Evolutionary conservation across 225 moss, liverwort and hornwort genomes (phyloP), one percentile per base, ranked within the genome.

Genomic region (Physcomitrellopsis africana): DNA sequence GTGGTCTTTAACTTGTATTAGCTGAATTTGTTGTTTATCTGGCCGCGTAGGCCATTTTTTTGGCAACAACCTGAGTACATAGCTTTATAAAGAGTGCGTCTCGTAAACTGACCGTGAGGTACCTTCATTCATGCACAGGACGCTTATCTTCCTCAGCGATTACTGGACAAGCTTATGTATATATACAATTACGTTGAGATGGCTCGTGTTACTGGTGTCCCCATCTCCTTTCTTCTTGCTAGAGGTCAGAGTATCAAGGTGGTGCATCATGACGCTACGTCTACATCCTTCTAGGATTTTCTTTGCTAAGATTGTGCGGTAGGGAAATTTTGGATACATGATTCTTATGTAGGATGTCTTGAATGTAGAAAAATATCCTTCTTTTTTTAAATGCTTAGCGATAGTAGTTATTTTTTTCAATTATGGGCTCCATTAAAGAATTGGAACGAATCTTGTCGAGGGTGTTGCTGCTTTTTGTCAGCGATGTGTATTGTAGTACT

Each of bases 191-290:
- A 99, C 74, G 81, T 99, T 51, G 99, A 99, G 86, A 99, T 99
- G 99, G 95, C 99, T 29, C 99, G 99, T 65, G 99, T 99, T 18
- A 99, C 99, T 24, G 99, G 99, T 65, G 99, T 99, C 79, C 99
- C 95, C 10, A 85, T 99, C 72, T 99, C 99, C 41, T 99, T 99
- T 64, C 88, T 99, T 55, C 89, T 99, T 68, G 90, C 99, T 70
- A 86, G 99, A 79, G 99, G 99, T 47, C 99, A 99, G 79, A 99
- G 99, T 86, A 99, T 95, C 45, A 99, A 99, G 93, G 97, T 86
- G 63, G 47, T 69, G 41, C 51, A 71, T 51, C 20, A 24, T 84
- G 70, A 61, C 55, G 45, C 62, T 71, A 45, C 14, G n/a, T 60
- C 67, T 49, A 44, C 51, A 67, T 60, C 19, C 49, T 70, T 16